Base-by-base conservation (phyloP, 2,329 filamentous ascomycete species). In the Domatiomyces globalis region DNA sequence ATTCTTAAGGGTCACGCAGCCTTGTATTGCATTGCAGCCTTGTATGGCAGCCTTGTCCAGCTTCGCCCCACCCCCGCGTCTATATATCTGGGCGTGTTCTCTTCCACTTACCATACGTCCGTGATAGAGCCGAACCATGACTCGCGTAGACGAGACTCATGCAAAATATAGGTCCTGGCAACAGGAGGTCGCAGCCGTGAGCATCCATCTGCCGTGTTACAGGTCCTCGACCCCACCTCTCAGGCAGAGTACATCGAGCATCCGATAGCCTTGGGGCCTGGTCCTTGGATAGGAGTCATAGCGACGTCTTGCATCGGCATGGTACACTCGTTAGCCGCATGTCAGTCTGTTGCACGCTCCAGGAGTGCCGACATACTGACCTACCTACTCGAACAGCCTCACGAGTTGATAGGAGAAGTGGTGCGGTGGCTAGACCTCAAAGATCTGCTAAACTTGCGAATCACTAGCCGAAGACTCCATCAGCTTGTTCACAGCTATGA, bases 141-240 rank as follows among this genome's bases (percentile, higher is more conserved):
- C 33, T 12, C 5, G 33, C 12, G 33, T 15, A 15, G 15, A 39
- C 15, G 12, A 12, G 12, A 15, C 15, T 39, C 33, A 15, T 39
- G 5, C 33, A 5, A 15, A 39, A 39, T 10, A 39, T 5, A 29
- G 39, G 15, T 45, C 52, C 49, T 52, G 49, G 46, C 52, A 50
- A 45, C 33, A 46, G 39, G 52, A 52, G 51, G 50, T 48, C 49
- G 52, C 52, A 56, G 49, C 48, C 50, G 44, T 48, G 52, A 46
- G 17, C 27, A 51, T 39, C 46, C 25, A 29, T 44, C 39, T 27
- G 6, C 22, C 6, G 3, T 25, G 22, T 25, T 25, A 25, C 22
- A 25, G 22, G 22, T 25, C 22, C 22, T 25, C 3, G 22, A 25
- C 6, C 22, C 3, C 22, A 25, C 6, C 22, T 4, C 22, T 3